A percentile compares a stretch with the other conserved stretches of the same genome.
These are phyloP conservation scores for Cryptococcus sp. DNA, from an alignment of 1,284 basidiomycete genomes.

Conservation along the genomic window DNA sequence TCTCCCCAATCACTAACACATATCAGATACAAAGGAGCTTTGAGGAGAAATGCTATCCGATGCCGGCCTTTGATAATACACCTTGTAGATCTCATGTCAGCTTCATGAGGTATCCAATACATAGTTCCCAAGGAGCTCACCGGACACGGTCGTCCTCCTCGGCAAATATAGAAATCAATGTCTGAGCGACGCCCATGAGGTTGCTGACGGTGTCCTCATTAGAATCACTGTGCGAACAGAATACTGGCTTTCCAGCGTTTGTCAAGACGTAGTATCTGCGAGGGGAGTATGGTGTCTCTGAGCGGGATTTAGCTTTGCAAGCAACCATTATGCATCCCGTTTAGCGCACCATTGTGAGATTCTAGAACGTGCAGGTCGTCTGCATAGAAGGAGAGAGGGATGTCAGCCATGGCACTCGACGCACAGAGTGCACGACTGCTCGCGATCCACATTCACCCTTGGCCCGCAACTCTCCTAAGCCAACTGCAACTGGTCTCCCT, in stretches of 20 bases:
- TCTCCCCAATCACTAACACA: conserved; percentile 88
- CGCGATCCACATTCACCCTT: too few relatives aligned
- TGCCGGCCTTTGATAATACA: conserved; percentile 55
- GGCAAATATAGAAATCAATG: conserved; percentile 85
- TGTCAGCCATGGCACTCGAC: too few relatives aligned
- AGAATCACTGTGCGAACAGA: conserved; percentile 61
- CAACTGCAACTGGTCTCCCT: background rate
- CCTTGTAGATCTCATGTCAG: conserved; percentile 3
- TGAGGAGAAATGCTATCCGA: conserved; percentile 80
- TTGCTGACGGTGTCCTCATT: conserved; percentile 64
- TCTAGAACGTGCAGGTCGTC: too few relatives aligned
- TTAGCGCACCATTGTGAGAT: too few relatives aligned
- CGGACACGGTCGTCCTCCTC: conserved; percentile 73
- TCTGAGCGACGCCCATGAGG: conserved; percentile 88
- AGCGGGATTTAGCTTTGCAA: background rate
- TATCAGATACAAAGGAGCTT: conserved; percentile 84
- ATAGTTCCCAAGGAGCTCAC: conserved; percentile 12
- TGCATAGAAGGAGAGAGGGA: too few relatives aligned
- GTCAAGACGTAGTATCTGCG: conserved; percentile 89
- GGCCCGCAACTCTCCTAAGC: too few relatives aligned
- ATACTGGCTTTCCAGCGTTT: conserved; percentile 91
- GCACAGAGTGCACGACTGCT: too few relatives aligned
- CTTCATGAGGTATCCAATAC: background rate
- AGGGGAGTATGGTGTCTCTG: conserved; percentile 16
- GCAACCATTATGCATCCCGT: too few relatives aligned